phyloP scores from a whole-genome alignment of 1,284 basidiomycete species.

The Coniferiporia weirii region DNA sequence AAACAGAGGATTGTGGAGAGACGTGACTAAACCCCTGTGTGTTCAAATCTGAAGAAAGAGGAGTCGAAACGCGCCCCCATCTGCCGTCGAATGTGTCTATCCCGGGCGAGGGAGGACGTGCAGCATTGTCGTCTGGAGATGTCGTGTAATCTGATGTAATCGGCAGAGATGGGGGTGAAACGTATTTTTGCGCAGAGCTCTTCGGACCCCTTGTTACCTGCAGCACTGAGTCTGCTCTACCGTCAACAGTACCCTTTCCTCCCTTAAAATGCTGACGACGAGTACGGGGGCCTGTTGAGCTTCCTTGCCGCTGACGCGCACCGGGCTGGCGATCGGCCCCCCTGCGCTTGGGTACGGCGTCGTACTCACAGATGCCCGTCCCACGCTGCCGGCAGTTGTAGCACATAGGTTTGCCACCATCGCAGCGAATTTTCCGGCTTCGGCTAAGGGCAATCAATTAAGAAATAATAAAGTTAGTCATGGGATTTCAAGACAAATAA shows the following conservation, averaged over 20 bases:
- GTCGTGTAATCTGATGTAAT: too few species aligned
- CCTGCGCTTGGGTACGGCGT: slow-evolving; percentile 63
- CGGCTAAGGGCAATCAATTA: slow-evolving; percentile 35
- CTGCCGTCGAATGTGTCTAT: not conserved
- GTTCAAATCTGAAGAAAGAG: not conserved
- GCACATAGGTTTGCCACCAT: slow-evolving; percentile 70
- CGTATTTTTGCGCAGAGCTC: not conserved
- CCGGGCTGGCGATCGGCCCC: slow-evolving; percentile 14
- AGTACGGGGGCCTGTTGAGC: not conserved
- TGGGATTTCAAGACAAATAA: not conserved
- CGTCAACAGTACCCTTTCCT: not conserved
- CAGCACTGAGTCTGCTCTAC: not conserved
- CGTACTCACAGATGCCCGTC: slow-evolving; percentile 48
- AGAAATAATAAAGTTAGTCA: not conserved
- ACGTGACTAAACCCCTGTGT: not conserved
- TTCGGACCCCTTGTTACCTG: not conserved
- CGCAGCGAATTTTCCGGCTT: slow-evolving; percentile 72
- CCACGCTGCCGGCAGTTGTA: slow-evolving; percentile 59
- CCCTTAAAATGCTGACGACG: not conserved
- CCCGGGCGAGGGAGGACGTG: not conserved
- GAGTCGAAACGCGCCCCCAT: slow-evolving; percentile 3
- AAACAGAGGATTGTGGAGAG: not conserved
- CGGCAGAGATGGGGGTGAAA: not conserved
- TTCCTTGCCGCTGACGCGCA: slow-evolving; percentile 13
- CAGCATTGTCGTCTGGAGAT: not conserved